Evolutionary conservation across 208 protist genomes (phyloP).

Genomic region (Kentomonas sorsogonicus): DNA sequence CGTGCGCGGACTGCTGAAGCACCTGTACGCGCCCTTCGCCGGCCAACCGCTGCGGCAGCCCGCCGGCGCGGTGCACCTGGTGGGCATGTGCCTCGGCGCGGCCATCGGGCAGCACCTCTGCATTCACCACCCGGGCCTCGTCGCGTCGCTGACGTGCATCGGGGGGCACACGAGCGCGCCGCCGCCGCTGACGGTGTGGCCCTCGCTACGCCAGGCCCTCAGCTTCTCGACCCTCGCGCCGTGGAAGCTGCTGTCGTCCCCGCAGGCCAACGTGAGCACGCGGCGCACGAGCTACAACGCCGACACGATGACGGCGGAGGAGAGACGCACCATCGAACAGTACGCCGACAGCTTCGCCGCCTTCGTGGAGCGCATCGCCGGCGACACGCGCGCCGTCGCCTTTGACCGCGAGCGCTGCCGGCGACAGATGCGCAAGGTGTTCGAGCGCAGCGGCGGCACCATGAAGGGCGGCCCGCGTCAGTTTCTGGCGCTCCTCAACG

Average conservation of each 20-base stretch:
- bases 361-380: not conserved
- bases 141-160: too few species aligned
- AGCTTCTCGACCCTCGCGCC: not conserved
- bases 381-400: not conserved
- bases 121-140: constrained; percentile 44
- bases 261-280: not conserved
- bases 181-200: not conserved
- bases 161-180: too few species aligned
- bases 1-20: constrained; percentile 47
- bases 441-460: constrained; percentile 33
- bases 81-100: constrained; percentile 72
- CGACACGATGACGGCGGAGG: not conserved
- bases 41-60: not conserved
- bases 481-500: constrained; percentile 51
- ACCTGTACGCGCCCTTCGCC: constrained; percentile 11
- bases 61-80: constrained; percentile 31
- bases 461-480: constrained; percentile 43
- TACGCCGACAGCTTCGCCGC: not conserved
- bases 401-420: constrained; percentile 26
- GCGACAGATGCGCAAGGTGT: constrained; percentile 30
- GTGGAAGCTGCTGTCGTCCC: not conserved
- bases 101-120: constrained; percentile 75
- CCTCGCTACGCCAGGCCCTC: not conserved
- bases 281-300: too few species aligned
- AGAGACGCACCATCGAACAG: too few species aligned